Percentiles rank a stretch among this genome's conserved stretches.
Evolutionary conservation across 2,329 filamentous ascomycete species (phyloP).

Genomic region (Botrytis galanthina): DNA sequence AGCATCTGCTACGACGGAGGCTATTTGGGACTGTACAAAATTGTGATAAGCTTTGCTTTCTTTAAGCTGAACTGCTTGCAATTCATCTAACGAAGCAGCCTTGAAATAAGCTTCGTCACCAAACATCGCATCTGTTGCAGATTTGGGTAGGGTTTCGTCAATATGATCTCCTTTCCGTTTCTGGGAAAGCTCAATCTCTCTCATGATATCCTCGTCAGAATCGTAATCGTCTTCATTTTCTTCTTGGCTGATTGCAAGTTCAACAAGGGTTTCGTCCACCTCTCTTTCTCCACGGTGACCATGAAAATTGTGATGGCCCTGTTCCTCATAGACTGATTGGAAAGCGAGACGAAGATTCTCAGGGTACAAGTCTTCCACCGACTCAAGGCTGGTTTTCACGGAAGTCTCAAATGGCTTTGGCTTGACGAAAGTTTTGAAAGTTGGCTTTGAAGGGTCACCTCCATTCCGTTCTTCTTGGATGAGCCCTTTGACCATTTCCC

Average conservation of each 20-base stretch:
- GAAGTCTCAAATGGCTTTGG: conserved; percentile 51
- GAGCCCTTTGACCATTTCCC: conserved; percentile 61
- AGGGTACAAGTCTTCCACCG: conserved; percentile 83
- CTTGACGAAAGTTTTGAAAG: conserved; percentile 66
- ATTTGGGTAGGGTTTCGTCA: conserved; percentile 21
- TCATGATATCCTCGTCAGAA: conserved; percentile 51
- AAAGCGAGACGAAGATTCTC: conserved; percentile 56
- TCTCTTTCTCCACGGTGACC: conserved; percentile 38
- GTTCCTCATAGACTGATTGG: conserved; percentile 34
- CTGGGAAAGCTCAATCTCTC: conserved; percentile 37
- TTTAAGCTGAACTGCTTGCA: not conserved
- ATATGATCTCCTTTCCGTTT: conserved; percentile 27
- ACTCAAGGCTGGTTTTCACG: conserved; percentile 76
- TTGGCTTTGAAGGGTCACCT: conserved; percentile 44
- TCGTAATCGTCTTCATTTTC: conserved; percentile 49
- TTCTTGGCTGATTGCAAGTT: conserved; percentile 39
- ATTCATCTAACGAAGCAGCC: not conserved
- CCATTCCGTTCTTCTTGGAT: conserved; percentile 61
- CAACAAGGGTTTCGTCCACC: conserved; percentile 60
- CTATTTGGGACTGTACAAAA: not conserved
- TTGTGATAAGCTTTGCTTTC: not conserved
- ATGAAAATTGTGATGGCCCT: conserved; percentile 20
- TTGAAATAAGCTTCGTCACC: not conserved
- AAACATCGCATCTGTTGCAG: conserved; percentile 18
- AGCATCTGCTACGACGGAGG: not conserved